phyloP scores from a whole-genome alignment of 306 rosid genomes.

The Vachellia collinsii region DNA sequence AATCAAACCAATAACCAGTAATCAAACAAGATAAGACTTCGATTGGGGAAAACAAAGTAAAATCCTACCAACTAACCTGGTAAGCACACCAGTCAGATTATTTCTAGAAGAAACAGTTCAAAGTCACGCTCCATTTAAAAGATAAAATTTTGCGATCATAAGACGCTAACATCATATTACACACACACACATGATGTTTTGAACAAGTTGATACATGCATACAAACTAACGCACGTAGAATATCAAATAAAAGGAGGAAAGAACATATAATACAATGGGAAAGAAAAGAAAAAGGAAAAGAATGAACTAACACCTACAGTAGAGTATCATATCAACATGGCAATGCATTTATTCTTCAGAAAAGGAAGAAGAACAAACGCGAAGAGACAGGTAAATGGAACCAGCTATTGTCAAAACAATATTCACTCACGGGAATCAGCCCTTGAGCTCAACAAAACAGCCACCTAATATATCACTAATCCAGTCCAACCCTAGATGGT shows the following conservation, averaged over 20 bases:
- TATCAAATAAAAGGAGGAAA: no score
- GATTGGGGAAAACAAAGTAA: background rate
- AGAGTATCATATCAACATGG: background rate
- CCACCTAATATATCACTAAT: background rate
- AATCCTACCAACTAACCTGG: background rate
- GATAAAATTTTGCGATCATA: background rate
- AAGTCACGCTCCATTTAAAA: background rate
- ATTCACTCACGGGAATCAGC: background rate
- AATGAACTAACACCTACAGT: background rate
- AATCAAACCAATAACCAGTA: background rate
- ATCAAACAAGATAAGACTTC: background rate
- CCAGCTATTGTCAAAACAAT: background rate
- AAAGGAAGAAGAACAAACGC: background rate
- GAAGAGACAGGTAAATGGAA: background rate
- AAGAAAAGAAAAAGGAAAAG: background rate
- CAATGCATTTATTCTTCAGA: background rate
- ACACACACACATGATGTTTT: no score
- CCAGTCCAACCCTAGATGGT: background rate
- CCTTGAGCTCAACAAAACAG: background rate
- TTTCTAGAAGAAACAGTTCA: conserved; percentile 12
- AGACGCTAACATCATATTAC: background rate
- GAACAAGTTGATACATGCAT: background rate
- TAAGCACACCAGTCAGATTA: background rate
- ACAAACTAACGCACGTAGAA: background rate
- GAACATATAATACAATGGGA: no score